Conservation (phyloP, 306 rosid genomes). For the Citrullus mucosospermus region DNA sequence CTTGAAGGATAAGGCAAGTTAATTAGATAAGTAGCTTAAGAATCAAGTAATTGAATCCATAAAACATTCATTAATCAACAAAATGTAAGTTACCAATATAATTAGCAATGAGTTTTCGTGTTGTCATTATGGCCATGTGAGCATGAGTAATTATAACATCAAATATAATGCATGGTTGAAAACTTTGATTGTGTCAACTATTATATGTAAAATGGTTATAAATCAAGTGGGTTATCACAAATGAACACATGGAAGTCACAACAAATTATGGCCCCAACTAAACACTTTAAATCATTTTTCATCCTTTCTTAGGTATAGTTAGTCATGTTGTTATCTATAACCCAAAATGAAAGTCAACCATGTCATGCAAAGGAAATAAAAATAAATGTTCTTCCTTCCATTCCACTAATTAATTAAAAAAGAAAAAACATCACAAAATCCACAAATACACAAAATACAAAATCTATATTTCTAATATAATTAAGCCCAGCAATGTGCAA, state of each 20-base stretch:
- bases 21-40: not conserved
- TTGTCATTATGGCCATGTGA: not conserved
- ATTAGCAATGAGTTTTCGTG: not conserved
- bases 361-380: not conserved
- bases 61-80: not conserved
- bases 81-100: not conserved
- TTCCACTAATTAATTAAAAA: not conserved
- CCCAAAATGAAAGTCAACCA: not conserved
- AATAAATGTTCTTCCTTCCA: not conserved
- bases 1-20: not conserved
- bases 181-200: not conserved
- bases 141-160: not conserved
- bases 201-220: not conserved
- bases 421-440: not conserved
- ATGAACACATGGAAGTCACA: not conserved
- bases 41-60: not conserved
- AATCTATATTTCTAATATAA: no score
- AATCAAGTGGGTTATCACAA: not conserved
- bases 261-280: not conserved
- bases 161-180: not conserved
- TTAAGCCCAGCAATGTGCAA: no score
- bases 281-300: not conserved
- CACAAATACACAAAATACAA: no score
- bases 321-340: not conserved
- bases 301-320: not conserved